Evolutionary conservation across 805 yeast genomes (phyloP), one percentile per base, ranked within the genome.

Genomic region (Pichia cephalocereana): DNA sequence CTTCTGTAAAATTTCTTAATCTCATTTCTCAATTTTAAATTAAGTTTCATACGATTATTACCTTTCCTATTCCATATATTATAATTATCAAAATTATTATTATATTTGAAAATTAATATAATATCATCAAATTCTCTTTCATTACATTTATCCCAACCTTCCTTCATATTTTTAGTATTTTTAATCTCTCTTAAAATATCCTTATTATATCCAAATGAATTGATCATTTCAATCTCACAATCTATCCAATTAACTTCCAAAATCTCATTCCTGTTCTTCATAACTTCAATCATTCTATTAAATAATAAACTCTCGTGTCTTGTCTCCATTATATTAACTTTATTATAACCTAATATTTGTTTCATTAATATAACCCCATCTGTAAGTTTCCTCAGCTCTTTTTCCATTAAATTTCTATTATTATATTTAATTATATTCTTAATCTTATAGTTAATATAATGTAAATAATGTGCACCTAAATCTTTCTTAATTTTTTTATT

Each of bases 381-480:
- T 5, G 9, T 10, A 7, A 48, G 15, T n/a, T 36, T 19, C 1
- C 23, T 10, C 3, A 44, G 8, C 8, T 45, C 45, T 3, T 31
- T 23, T 17, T 48, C 51, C 11, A 44, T 28, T 26, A n/a, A 41
- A 30, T 30, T 48, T 17, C 51, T 36, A 41, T 48, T 45, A 8
- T 40, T 48, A 15, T 30, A 17, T n/a, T 44, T 48, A 5, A 37
- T 30, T 9, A 48, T 41, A 30, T 17, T 30, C 15, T 38, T 48
- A 8, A 48, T 17, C 31, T 41, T 44, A n/a, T 37, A 41, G 23
- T 48, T 41, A 6, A 41, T n/a, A 39, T 41, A 48, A 41, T 39
- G 36, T 3, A 39, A 27, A 19, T 39, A 40, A 44, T 48, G 45
- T 2, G 36, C 41, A 2, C 26, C 15, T 12, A 44, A n/a, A 44